These are phyloP conservation scores for Periconia digitata DNA, from an alignment of 2,329 filamentous ascomycete genomes.

Conservation along the genomic window DNA sequence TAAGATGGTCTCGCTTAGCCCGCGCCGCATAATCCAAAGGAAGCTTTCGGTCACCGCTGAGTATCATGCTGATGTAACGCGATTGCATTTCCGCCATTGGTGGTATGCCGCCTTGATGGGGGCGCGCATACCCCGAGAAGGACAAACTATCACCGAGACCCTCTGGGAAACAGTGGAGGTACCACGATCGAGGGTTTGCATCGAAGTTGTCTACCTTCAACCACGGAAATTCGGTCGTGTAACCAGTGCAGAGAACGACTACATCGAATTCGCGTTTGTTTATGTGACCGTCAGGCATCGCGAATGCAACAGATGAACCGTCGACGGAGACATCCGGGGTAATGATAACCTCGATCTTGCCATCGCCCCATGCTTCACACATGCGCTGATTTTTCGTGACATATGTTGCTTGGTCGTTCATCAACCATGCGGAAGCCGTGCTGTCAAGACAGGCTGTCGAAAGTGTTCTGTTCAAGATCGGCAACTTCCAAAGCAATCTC, in stretches of 20 bases:
- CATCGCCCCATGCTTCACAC: constrained; percentile 6
- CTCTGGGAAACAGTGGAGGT: constrained; percentile 7
- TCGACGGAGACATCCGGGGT: background rate
- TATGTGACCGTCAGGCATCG: background rate
- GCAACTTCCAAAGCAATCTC: constrained; percentile 2
- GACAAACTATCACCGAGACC: constrained; percentile 3
- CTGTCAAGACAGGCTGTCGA: constrained; percentile 1
- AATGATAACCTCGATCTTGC: constrained; percentile 2
- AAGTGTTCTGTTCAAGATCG: constrained; percentile 4
- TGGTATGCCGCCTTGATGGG: constrained; percentile 9
- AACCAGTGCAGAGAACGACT: constrained; percentile 6
- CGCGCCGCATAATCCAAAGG: constrained; percentile 1
- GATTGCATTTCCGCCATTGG: constrained; percentile 6
- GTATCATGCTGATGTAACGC: constrained; percentile 2
- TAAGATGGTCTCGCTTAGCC: constrained; percentile 2
- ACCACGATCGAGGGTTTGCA: constrained; percentile 6
- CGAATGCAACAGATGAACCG: background rate
- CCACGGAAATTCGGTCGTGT: constrained; percentile 1
- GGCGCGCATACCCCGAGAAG: constrained; percentile 6
- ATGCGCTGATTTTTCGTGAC: constrained; percentile 11
- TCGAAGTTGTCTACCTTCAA: constrained; percentile 4
- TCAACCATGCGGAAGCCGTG: constrained; percentile 2
- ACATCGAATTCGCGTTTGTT: constrained; percentile 6
- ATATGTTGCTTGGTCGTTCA: constrained; percentile 9
- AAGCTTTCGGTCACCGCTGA: constrained; percentile 1